Base-by-base conservation (phyloP, 192 early-diverging fungal species). In the Dispira simplex region DNA sequence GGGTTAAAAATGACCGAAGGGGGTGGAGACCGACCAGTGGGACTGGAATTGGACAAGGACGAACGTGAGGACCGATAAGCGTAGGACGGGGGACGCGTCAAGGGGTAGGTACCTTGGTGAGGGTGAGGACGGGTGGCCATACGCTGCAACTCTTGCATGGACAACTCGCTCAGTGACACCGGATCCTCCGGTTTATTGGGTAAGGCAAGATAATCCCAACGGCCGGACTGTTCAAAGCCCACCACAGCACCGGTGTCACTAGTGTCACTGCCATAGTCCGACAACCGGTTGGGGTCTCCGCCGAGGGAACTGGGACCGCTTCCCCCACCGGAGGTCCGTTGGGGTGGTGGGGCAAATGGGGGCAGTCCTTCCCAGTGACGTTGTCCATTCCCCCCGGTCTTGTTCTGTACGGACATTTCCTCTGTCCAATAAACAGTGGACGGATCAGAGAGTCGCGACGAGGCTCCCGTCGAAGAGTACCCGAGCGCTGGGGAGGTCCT, bases 191-290 rank as follows among this genome's bases (percentile, higher is more conserved):
- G 54, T 20, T 44, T 11, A 16, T 28, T 21, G 1, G n/a, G 2
- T 11, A 8, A 3, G 16, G 39, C 58, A 16, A 60, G 32, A 12
- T 14, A 11, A 10, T 60, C 58, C 58, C 58, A 60, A 11, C 58
- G 58, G 21, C 58, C 44, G 32, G 58, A 60, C 13, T 44, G 58
- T 21, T 60, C 58, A 27, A 60, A 60, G 1, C 14, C 11, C 26
- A 60, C 58, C 3, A 60, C 58, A 11, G 58, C 58, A 44, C 58
- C 58, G 18, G 58, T 60, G 44, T 60, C 58, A 21, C 58, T 60
- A 3, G 39, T 44, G 21, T 60, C 58, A 16, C 58, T 60, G 14
- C 32, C 58, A 11, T 9, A 11, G 27, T 60, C 58, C 32, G 58
- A 60, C 32, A 27, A 27, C 16, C 58, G 58, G 58, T 44, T 11